Evolutionary conservation across 352 stramenopile species (phyloP).

Genomic region (Sclerospora graminicola): DNA sequence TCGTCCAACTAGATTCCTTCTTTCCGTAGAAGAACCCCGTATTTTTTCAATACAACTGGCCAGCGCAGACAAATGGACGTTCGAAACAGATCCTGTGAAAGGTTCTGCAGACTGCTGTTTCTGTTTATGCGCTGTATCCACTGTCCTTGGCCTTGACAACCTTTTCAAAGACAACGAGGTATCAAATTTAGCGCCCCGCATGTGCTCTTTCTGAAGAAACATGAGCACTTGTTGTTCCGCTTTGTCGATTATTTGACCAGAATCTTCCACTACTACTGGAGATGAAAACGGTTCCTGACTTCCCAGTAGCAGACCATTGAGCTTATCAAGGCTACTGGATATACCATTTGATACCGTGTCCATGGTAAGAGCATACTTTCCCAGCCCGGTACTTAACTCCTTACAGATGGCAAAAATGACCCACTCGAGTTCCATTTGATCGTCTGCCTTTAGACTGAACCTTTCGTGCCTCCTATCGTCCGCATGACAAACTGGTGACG

Average conservation of each 20-base stretch:
- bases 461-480: background rate
- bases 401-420: constrained; percentile 72
- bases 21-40: constrained; percentile 43
- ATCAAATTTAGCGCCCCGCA: too few species aligned
- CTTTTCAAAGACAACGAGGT: too few species aligned
- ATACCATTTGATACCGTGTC: constrained; percentile 47
- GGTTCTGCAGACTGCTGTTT: constrained; percentile 46
- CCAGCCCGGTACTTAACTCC: constrained; percentile 52
- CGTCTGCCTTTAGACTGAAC: constrained; percentile 32
- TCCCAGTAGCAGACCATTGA: constrained; percentile 42
- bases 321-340: constrained; percentile 57
- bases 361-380: constrained; percentile 63
- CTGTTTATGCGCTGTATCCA: constrained; percentile 33
- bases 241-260: too few species aligned
- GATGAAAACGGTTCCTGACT: constrained; percentile 20
- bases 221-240: background rate
- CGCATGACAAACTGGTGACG: too few species aligned
- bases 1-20: too few species aligned
- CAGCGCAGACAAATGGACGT: too few species aligned
- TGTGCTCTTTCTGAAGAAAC: too few species aligned
- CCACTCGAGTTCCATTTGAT: constrained; percentile 64
- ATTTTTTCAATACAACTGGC: constrained; percentile 23
- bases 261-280: constrained; percentile 7
- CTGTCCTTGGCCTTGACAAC: too few species aligned
- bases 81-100: too few species aligned